Conservation (phyloP, 352 stramenopile species). For the Globisporangium mamillatum region DNA sequence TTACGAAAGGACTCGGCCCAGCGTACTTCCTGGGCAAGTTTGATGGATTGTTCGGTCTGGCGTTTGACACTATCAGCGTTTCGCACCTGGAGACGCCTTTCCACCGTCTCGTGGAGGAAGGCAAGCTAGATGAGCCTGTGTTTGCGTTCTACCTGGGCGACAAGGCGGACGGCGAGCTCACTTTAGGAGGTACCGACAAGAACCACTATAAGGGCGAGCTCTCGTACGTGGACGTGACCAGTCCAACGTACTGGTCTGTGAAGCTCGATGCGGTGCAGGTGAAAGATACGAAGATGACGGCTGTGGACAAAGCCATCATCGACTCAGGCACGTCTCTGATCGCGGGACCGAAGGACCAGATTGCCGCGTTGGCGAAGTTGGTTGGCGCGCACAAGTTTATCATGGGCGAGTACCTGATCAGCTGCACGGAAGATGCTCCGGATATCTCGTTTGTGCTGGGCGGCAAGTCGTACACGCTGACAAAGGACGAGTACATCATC, state of each 20-base stretch:
- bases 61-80: slow-evolving; percentile 83
- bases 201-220: slow-evolving; percentile 88
- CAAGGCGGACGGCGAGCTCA: slow-evolving; percentile 24
- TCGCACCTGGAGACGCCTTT: slow-evolving; percentile 83
- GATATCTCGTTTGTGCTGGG: slow-evolving; percentile 89
- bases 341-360: slow-evolving; percentile 17
- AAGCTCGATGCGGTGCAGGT: slow-evolving; percentile 41
- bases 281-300: slow-evolving; percentile 22
- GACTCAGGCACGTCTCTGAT: slow-evolving; percentile 26
- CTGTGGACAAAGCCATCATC: slow-evolving; percentile 23
- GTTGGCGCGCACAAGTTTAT: slow-evolving; percentile 81
- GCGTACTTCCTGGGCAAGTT: slow-evolving; percentile 90
- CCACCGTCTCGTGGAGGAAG: slow-evolving; percentile 81
- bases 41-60: slow-evolving; percentile 91
- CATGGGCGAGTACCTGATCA: slow-evolving; percentile 91
- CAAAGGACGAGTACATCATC: slow-evolving; percentile 89
- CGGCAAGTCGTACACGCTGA: slow-evolving; percentile 84
- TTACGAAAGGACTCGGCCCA: slow-evolving; percentile 88
- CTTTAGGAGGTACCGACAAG: slow-evolving; percentile 39
- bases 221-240: slow-evolving; percentile 45
- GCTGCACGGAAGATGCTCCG: slow-evolving; percentile 80
- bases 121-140: slow-evolving; percentile 59
- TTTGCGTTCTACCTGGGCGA: slow-evolving; percentile 91
- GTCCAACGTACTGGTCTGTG: slow-evolving; percentile 23
- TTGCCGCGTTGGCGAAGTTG: slow-evolving; percentile 20